Evolutionary conservation across 2,329 filamentous ascomycete species (phyloP), one percentile per base, ranked within the genome.

Genomic region (Paraphoma sp.): DNA sequence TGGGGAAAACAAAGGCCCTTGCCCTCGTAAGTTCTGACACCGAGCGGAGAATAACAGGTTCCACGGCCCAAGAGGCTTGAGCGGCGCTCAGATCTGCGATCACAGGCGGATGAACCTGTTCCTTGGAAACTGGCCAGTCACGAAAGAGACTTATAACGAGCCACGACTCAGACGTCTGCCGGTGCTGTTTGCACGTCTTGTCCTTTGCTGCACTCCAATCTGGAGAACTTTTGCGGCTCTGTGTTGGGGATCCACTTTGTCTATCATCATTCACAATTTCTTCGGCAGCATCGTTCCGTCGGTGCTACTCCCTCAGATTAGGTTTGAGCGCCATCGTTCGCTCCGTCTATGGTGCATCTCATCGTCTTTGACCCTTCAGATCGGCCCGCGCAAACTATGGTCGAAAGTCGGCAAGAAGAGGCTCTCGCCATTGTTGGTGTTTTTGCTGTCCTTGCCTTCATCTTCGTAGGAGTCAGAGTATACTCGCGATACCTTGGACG

Each of bases 401-500:
- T 65, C 14, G 65, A 70, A 47, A 71, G 57, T 49, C 69, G 70
- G 42, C 72, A 75, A 57, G 42, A 58, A 41, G 63, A 63, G 45
- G 64, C 61, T 23, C 65, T 75, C 10, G 64, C 58, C 8, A 62
- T 74, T 42, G 60, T 67, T 30, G 64, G 65, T 48, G 45, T 69
- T 29, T 74, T 74, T 33, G 65, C 72, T 3, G 59, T 72, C 14
- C 48, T 74, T 4, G 65, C 69, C 11, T 63, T 62, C 8, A 47
- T 74, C 18, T 74, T 72, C 17, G 70, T 75, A 4, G 57, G 55
- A 9, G 47, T 64, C 2, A 68, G 72, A 48, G 54, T 64, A 3
- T 67, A 64, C 44, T 74, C 71, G 18, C 68, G 72, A 29, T 67
- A 66, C 18, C 57, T 75, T 11, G 64, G 67, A 41, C 65, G 62